Base-by-base conservation (phyloP, 768 basidiomycete species). In the Mycena olivaceomarginata region DNA sequence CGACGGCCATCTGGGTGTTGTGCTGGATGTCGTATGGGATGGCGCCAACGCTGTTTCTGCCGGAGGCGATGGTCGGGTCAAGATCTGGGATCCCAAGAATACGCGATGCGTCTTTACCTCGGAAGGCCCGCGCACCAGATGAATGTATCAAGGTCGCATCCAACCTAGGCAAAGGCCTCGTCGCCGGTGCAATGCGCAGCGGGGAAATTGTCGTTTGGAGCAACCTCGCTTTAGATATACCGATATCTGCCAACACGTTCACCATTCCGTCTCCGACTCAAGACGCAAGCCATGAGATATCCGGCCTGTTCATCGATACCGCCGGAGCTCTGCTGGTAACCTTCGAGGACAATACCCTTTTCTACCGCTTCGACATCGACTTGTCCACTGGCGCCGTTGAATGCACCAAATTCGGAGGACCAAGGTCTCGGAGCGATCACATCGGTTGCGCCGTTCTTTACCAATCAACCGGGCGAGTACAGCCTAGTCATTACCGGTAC, bases 91-190 rank as follows among this genome's bases (percentile, higher is more conserved):
- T 73, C 85, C 89, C 18, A 91, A 88, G 78, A 85, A 85, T 5
- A 83, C 92, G 16, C 79, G 76, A n/a, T 93, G 93, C 74, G 67
- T 93, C 25, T 96, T 95, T 95, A 90, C 92, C 1, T 94, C 93
- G 22, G 84, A 88, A 20, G 82, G 80, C 31, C 31, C 86, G 86
- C 20, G 72, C 76, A 2, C 84, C 87, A 2, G 93, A 94, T 77
- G 83, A 91, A 2, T 91, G 89, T 78, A 77, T 91, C 56, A 90
- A 88, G 77, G 87, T 95, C 3, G 87, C 87, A 4, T 85, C 89
- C 56, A 86, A 88, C 53, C 76, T 89, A 20, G 80, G 80, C n/a
- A 84, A 85, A 56, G 90, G 89, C 11, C 81, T 88, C 46, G 82
- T 94, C 10, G 90, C 86, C 5, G 90, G 87, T n/a, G 92, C 88